Base-by-base conservation (phyloP, 306 rosid species). In the Amphicarpaea edgeworthii region DNA sequence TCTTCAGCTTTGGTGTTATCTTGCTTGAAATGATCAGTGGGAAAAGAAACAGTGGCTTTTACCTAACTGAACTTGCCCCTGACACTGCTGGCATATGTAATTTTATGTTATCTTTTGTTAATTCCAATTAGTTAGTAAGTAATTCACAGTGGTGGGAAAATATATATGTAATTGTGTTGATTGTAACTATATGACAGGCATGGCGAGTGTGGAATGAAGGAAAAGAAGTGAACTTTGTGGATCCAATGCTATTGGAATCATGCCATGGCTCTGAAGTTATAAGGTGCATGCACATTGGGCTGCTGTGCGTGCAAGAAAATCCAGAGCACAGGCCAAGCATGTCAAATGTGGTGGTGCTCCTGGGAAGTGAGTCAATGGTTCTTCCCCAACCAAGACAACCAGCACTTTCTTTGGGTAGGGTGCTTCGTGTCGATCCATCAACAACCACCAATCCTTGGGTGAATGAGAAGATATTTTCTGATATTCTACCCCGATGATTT, bases 1-100 rank as follows among this genome's bases (percentile, higher is more conserved):
- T 83, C 1, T 89, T 83, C 83, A 87, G 90, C 69, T 89, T 89
- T n/a, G 88, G 93, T 1, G 85, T 89, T 12, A 68, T 89, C 38
- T 57, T 87, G 61, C 88, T 85, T 24, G 91, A 89, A 81, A 83
- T 85, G 43, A 75, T 89, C 10, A 77, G 78, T 1, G 87, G 94
- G 5, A 89, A 83, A 49, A 85, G 68, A 68, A 89, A 80, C 3
- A 83, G n/a, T n/a, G 83, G 90, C 11, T 85, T 84, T 45, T 57
- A 83, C 77, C 49, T 49, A 23, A 83, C 82, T 0, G 77, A 82
- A 53, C 86, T 80, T 64, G 80, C 89, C 37, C 79, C 70, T n/a
- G 1, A 78, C 87, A 10, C 78, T 87, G n/a, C 70, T 82, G 19
- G 86, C 77, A 85, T 70, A 85, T 60, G 91, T 89, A 89, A n/a